These are phyloP conservation scores for Paramecium sexaurelia DNA, from an alignment of 73 alveolate species.

Conservation along the genomic window DNA sequence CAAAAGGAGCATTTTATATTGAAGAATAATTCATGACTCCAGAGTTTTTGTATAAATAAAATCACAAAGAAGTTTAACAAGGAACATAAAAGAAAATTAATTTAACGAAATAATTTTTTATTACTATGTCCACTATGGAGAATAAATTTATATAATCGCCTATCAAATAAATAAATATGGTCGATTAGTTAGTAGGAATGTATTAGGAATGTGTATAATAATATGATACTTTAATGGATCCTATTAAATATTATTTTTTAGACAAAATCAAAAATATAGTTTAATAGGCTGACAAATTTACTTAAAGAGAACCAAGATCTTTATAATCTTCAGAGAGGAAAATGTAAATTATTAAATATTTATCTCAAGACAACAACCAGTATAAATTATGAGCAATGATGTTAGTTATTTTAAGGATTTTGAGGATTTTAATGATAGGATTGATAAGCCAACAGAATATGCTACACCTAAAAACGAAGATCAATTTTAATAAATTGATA, in stretches of 20 bases:
- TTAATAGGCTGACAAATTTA: not conserved
- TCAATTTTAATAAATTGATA: not conserved
- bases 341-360: not conserved
- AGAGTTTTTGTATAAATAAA: not conserved
- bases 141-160: not conserved
- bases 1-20: not conserved
- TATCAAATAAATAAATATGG: not conserved
- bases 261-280: conserved; percentile 9
- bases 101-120: conserved; percentile 26
- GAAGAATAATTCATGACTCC: conserved; percentile 59
- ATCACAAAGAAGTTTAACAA: not conserved
- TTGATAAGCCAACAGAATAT: conserved; percentile 47
- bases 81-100: not conserved
- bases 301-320: conserved; percentile 35
- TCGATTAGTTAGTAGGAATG: conserved; percentile 50
- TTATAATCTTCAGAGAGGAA: not conserved
- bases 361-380: not conserved
- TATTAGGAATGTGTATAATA: conserved; percentile 43
- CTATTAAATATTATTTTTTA: conserved; percentile 39
- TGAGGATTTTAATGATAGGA: conserved; percentile 30
- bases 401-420: conserved; percentile 28
- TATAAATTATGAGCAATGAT: not conserved
- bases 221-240: conserved; percentile 46
- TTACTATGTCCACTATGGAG: not conserved
- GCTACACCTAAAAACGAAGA: conserved; percentile 31